Conservation (phyloP, 345 rosid genomes). For the Hibiscus mutabilis region DNA sequence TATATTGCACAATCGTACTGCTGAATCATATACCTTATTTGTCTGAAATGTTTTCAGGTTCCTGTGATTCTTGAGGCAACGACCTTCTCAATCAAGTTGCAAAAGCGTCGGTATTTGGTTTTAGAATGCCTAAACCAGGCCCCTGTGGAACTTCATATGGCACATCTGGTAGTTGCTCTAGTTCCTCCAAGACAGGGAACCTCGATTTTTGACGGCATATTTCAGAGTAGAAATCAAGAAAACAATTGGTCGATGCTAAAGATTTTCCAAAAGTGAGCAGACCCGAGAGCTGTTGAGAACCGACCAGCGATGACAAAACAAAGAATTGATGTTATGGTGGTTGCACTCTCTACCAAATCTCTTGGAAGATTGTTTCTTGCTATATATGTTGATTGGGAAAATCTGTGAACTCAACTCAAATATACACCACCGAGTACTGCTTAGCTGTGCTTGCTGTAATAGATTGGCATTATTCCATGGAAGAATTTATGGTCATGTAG, state of each 20-base stretch:
- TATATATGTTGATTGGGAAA: too few species aligned
- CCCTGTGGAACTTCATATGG: slow-evolving; percentile 81
- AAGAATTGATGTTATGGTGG: neutral
- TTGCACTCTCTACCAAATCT: neutral
- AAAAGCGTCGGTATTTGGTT: slow-evolving; percentile 65
- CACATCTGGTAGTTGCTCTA: slow-evolving; percentile 56
- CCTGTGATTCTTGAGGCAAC: slow-evolving; percentile 79
- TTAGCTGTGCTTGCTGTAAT: neutral
- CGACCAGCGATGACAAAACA: neutral
- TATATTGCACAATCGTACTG: neutral
- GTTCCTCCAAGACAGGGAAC: slow-evolving; percentile 49
- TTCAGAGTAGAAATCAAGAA: too few species aligned
- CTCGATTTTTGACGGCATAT: slow-evolving; percentile 53
- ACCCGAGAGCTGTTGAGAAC: neutral
- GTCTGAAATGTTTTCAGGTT: slow-evolving; percentile 35
- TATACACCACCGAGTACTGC: neutral
- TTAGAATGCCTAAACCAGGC: slow-evolving; percentile 92
- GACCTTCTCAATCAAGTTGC: slow-evolving; percentile 77
- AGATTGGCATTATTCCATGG: neutral
- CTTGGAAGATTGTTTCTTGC: too few species aligned
- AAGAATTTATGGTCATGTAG: neutral
- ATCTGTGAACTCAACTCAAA: too few species aligned
- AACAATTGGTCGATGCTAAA: too few species aligned
- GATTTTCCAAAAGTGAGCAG: neutral
- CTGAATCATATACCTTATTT: neutral